Conservation (phyloP, 2,329 filamentous ascomycete genomes). For the Sporothrix euskadiensis region DNA sequence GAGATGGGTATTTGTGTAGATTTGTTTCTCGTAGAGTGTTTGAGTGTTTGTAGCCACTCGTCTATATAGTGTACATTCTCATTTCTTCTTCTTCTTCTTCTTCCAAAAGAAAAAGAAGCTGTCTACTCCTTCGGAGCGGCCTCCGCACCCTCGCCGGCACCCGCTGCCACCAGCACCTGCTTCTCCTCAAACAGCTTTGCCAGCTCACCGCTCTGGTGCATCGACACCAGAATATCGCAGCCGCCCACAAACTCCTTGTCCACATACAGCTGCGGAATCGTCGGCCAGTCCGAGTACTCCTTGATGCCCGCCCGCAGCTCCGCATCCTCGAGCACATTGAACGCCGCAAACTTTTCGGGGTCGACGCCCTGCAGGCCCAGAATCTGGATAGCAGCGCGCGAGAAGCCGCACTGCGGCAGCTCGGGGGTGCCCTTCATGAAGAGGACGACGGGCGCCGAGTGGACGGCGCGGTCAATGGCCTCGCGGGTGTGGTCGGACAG, state of each 20-base stretch:
- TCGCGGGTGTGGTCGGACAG: constrained; percentile 75
- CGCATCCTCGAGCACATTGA: constrained; percentile 91
- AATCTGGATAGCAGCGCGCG: constrained; percentile 90
- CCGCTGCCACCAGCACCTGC: constrained; percentile 69
- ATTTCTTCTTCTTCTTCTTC: neutral
- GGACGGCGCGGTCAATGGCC: constrained; percentile 88
- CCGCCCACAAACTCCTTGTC: constrained; percentile 95
- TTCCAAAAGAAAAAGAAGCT: too few relatives aligned
- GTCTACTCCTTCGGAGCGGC: constrained; percentile 38
- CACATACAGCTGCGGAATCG: constrained; percentile 94
- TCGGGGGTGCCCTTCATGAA: constrained; percentile 93
- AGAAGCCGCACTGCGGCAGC: constrained; percentile 83
- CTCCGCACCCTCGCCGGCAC: constrained; percentile 45
- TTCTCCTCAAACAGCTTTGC: constrained; percentile 92
- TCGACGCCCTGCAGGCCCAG: constrained; percentile 92
- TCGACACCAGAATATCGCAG: constrained; percentile 94
- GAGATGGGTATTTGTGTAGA: constrained; percentile 19
- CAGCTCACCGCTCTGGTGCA: constrained; percentile 95
- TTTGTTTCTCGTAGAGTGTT: constrained; percentile 2
- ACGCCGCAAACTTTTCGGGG: constrained; percentile 93
- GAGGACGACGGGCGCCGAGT: constrained; percentile 85
- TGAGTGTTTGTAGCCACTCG: neutral
- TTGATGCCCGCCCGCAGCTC: constrained; percentile 92
- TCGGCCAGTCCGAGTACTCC: constrained; percentile 99
- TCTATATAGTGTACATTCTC: neutral